Conservation (phyloP, 164 flowering plant species). For the Taxillus chinensis region DNA sequence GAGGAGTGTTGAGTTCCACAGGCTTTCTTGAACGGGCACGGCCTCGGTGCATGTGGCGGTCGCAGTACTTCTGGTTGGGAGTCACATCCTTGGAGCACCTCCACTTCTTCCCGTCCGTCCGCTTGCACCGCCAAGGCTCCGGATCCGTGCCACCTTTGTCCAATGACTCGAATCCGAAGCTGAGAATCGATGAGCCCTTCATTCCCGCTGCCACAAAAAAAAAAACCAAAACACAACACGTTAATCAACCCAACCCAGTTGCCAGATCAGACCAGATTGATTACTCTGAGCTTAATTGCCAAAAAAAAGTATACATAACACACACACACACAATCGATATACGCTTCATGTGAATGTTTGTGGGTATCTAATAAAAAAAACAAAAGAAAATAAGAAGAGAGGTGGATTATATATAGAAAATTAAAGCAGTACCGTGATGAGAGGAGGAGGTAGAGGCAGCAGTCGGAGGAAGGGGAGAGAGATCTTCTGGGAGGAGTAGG, state of each 20-base stretch:
- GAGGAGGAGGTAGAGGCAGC: not conserved
- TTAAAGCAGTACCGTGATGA: not conserved
- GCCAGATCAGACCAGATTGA: too few species aligned
- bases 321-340: not conserved
- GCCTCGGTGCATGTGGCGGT: conserved; percentile 83
- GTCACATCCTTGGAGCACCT: conserved; percentile 72
- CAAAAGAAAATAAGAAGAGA: not conserved
- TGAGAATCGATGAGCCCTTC: too few species aligned
- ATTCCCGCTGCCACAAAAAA: too few species aligned
- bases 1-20: conserved; percentile 74
- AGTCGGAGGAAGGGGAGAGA: not conserved
- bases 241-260: too few species aligned
- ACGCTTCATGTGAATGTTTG: not conserved
- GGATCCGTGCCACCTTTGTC: conserved; percentile 22
- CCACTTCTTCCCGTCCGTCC: conserved; percentile 79
- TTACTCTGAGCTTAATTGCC: too few species aligned
- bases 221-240: too few species aligned
- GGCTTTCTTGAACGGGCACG: conserved; percentile 96
- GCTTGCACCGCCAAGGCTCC: conserved; percentile 70
- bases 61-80: conserved; percentile 69
- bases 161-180: too few species aligned
- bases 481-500: conserved; percentile 21
- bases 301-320: too few species aligned
- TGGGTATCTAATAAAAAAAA: not conserved
- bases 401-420: not conserved